Evolutionary conservation across 306 rosid species (phyloP).

Genomic region (Vicia faba): DNA sequence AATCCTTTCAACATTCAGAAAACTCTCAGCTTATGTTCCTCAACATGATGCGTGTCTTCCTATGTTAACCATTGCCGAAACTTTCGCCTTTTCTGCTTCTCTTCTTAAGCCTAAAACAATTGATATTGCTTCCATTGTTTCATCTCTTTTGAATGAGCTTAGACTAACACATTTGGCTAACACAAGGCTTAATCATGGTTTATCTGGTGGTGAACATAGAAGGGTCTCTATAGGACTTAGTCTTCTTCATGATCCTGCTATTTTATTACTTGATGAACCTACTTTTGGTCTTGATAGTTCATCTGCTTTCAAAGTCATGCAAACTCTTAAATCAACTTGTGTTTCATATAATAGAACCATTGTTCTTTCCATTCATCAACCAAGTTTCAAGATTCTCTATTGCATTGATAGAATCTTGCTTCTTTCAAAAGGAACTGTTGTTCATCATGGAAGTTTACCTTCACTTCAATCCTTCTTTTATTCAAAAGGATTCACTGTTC

Average conservation of each 20-base stretch:
- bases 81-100: slow-evolving; percentile 72
- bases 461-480: slow-evolving; percentile 60
- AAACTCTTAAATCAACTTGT: slow-evolving; percentile 67
- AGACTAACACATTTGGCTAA: slow-evolving; percentile 62
- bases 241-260: slow-evolving; percentile 86
- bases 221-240: slow-evolving; percentile 80
- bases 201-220: slow-evolving; percentile 84
- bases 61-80: slow-evolving; percentile 75
- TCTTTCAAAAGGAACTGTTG: slow-evolving; percentile 65
- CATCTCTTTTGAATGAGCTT: slow-evolving; percentile 65
- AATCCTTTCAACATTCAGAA: slow-evolving; percentile 71
- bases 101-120: slow-evolving; percentile 63
- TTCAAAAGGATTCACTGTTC: slow-evolving; percentile 68
- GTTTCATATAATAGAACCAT: slow-evolving; percentile 66
- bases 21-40: slow-evolving; percentile 89
- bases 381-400: slow-evolving; percentile 80
- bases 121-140: slow-evolving; percentile 44
- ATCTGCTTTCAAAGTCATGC: slow-evolving; percentile 80
- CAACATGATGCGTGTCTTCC: slow-evolving; percentile 89
- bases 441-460: slow-evolving; percentile 74
- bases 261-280: slow-evolving; percentile 88
- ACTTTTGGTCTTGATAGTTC: slow-evolving; percentile 90
- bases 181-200: slow-evolving; percentile 60
- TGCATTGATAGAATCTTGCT: slow-evolving; percentile 65
- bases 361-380: slow-evolving; percentile 86